Base-by-base conservation (phyloP, 495 filamentous ascomycete species). In the Penicillium steckii region DNA sequence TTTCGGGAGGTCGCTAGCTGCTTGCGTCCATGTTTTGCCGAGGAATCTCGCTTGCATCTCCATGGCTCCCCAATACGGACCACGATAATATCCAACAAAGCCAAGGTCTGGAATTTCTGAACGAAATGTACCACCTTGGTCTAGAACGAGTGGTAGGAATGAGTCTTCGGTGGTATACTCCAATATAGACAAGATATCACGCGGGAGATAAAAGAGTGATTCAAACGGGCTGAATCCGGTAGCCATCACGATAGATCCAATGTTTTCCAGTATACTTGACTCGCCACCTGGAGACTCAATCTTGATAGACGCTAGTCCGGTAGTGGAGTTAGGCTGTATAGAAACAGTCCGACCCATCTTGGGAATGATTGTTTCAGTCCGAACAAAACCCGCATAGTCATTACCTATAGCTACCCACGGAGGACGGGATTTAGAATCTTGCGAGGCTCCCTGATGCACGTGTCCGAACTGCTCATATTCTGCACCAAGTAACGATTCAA, bases 51-150 rank as follows among this genome's bases (percentile, higher is more conserved):
- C 88, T 67, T 95, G 91, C 81, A 91, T 85, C 61, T 96, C 91
- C 78, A 93, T 87, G 1, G 89, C 80, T 0, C 86, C 87, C 87
- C 90, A 96, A 67, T 88, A 95, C 0, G 91, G 89, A 1, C 88
- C 87, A 29, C 89, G 81, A 64, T 95, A 93, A 67, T 93, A 87
- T 4, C 91, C 91, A 0, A 95, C 84, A 52, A 95, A 95, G 0
- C 87, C 88, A 1, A 93, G 68, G 18, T 81, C 80, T 0, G 84
- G 80, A 1, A 91, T 60, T 3, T 68, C 66, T 0, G 76, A 74
- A 56, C 86, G 83, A 27, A 85, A 72, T 4, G 81, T 86, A 15
- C 78, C 77, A 51, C 85, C 83, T 41, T 86, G 81, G 38, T 86
- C 84, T 3, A 95, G 72, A 0, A 89, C 77, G 3, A 91, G 63